Evolutionary conservation across 805 yeast species (phyloP), one percentile per base, ranked within the genome.

Genomic region (Candida koratica): DNA sequence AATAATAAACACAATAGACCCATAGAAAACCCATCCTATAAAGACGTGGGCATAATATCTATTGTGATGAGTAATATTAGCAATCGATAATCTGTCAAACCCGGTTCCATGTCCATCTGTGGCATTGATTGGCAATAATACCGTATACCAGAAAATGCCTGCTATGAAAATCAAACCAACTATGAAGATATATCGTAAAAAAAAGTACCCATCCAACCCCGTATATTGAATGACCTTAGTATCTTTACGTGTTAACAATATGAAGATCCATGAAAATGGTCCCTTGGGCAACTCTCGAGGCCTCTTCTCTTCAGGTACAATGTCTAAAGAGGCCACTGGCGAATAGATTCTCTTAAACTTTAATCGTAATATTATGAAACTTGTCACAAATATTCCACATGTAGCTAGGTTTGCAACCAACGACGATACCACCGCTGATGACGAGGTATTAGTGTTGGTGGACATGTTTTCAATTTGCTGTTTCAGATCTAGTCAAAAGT

Each of bases 151-250:
- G 18, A 78, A 48, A 28, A 77, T 61, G 1, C 78, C 67, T 30
- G 42, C 43, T 29, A 55, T 37, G 39, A 79, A 75, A 26, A 78
- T 53, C 5, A 64, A 42, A 9, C 75, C 64, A 44, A 86, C 64
- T 24, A 83, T 51, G 33, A 75, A 69, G 18, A 93, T 58, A 53
- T 84, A 93, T 46, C 98, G 71, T 43, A 88, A 61, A 57, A 89
- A 90, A 53, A 93, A 81, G 64, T 85, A 90, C 4, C 96, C 97
- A 55, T 90, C 97, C n/a, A 90, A 56, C 12, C 97, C 97, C 14
- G 93, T 82, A 51, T 90, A 94, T 46, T 81, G 79, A 41, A 90
- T 76, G 37, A 89, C 69, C 52, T 84, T 84, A 32, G 82, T 64
- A 38, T 84, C 88, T 1, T 86, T 76, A 52, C 84, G 80, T 32